A percentile compares a stretch with the other conserved stretches of the same genome.
These are phyloP conservation scores for Penicillium sp. DNA, from an alignment of 2,329 filamentous ascomycete genomes.

Conservation along the genomic window DNA sequence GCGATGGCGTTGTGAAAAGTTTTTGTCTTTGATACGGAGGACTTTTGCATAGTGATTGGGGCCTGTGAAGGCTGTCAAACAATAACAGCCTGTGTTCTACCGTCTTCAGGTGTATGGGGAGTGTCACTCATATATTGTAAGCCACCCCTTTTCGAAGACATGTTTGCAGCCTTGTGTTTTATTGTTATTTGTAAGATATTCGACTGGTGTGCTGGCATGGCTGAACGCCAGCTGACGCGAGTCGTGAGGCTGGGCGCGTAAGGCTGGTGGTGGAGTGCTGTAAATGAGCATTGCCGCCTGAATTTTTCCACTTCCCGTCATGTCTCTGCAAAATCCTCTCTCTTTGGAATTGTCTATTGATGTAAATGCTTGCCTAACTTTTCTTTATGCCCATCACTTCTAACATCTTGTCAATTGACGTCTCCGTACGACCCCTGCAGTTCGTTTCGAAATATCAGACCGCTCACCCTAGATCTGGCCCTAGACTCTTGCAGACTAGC, in stretches of 20 bases:
- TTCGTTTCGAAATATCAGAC: neutral
- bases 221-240: neutral
- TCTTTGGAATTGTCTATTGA: too few species aligned
- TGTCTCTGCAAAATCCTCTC: too few species aligned
- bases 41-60: neutral
- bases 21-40: neutral
- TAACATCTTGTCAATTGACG: too few species aligned
- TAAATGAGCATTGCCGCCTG: too few species aligned
- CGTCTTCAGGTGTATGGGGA: neutral
- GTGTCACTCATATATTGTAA: neutral
- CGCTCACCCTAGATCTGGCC: neutral
- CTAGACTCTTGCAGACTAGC: neutral
- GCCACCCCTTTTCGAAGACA: neutral
- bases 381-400: too few species aligned
- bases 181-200: neutral
- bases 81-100: neutral
- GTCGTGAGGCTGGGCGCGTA: neutral
- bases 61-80: neutral
- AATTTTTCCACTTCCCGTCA: too few species aligned
- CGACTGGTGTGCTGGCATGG: neutral
- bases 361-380: too few species aligned
- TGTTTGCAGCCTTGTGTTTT: neutral
- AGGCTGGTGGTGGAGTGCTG: neutral
- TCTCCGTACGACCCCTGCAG: too few species aligned
- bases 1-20: neutral